phyloP scores from a whole-genome alignment of 139 green algal species.

The Chlorella sp. region DNA sequence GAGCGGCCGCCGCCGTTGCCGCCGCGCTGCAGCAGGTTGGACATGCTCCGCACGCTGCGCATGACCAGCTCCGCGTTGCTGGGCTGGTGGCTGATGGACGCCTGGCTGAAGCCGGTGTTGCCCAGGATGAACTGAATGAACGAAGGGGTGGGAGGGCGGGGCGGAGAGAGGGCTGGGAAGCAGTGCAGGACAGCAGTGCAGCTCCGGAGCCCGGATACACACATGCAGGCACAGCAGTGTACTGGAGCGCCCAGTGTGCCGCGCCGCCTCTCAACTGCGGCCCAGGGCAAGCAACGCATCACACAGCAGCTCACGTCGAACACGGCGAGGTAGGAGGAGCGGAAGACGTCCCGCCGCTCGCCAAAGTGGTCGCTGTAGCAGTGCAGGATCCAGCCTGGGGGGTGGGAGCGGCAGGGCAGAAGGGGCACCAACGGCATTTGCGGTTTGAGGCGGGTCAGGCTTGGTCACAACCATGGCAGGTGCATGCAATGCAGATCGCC shows the following conservation, averaged over 20 bases:
- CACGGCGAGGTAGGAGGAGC: slow-evolving; percentile 91
- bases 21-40: neutral
- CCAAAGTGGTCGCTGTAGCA: slow-evolving; percentile 73
- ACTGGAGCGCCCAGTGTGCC: no score
- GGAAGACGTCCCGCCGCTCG: slow-evolving; percentile 87
- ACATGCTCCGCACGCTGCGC: neutral
- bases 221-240: neutral
- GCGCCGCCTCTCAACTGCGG: no score
- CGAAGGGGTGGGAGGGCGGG: neutral
- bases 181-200: neutral
- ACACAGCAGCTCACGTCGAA: slow-evolving; percentile 66
- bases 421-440: no score
- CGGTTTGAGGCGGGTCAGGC: no score
- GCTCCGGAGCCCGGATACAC: neutral
- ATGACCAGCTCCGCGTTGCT: slow-evolving; percentile 65
- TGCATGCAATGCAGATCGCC: no score
- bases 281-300: no score
- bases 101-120: slow-evolving; percentile 65
- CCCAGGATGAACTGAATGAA: slow-evolving; percentile 91
- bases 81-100: slow-evolving; percentile 70
- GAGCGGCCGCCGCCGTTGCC: neutral
- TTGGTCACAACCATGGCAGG: no score
- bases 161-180: no score
- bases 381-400: slow-evolving; percentile 82
- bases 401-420: no score